Percentiles rank a stretch among this genome's conserved stretches.
phyloP scores from a whole-genome alignment of 2,329 filamentous ascomycete genomes.

The Teratosphaeria destructans region DNA sequence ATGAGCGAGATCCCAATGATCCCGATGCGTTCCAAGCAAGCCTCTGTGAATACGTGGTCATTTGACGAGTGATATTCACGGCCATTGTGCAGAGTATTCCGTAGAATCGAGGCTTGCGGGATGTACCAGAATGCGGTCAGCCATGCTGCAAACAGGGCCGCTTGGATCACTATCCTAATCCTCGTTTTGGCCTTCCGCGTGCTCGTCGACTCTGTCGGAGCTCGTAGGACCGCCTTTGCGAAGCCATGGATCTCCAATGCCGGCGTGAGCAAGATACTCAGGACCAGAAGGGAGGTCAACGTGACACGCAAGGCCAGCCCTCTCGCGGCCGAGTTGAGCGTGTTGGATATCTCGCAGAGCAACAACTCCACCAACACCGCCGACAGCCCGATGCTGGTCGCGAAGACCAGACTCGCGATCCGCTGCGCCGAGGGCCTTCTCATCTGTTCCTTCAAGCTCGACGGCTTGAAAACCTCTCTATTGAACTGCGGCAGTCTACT shows the following conservation, averaged over 20 bases:
- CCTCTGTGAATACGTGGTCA: conserved; percentile 42
- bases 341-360: conserved; percentile 71
- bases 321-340: conserved; percentile 57
- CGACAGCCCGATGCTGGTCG: conserved; percentile 65
- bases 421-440: conserved; percentile 22
- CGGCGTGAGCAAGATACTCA: conserved; percentile 66
- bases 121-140: conserved; percentile 62
- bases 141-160: conserved; percentile 55
- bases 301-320: conserved; percentile 58
- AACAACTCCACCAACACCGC: conserved; percentile 71
- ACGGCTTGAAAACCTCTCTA: conserved; percentile 33
- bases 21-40: conserved; percentile 56
- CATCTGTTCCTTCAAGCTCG: conserved; percentile 6
- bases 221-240: conserved; percentile 41
- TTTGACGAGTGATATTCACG: conserved; percentile 26
- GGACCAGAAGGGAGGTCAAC: conserved; percentile 58
- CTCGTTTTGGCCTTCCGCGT: conserved; percentile 47
- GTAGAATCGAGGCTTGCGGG: conserved; percentile 26
- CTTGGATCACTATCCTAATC: conserved; percentile 41
- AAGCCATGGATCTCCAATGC: conserved; percentile 60
- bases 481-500: conserved; percentile 52
- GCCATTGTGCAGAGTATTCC: conserved; percentile 32
- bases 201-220: conserved; percentile 54
- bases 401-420: conserved; percentile 51
- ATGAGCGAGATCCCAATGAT: conserved; percentile 79